Evolutionary conservation across 1,284 basidiomycete species (phyloP).

Genomic region (Melanopsichium pennsylvanicum): DNA sequence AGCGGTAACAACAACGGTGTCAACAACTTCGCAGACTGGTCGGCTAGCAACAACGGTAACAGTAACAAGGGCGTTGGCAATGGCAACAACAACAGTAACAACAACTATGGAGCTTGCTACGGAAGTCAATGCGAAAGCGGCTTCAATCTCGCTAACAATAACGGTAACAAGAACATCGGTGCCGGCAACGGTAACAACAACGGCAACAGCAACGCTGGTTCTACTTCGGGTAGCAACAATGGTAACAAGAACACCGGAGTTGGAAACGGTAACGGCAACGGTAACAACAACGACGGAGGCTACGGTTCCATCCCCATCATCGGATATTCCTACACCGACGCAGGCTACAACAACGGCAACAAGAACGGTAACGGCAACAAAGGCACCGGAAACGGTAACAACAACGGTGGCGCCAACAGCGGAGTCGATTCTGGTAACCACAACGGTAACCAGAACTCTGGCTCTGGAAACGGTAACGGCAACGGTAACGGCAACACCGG

Average conservation of each 20-base stretch:
- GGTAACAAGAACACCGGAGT: background rate
- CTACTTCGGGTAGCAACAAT: background rate
- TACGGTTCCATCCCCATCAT: too few relatives aligned
- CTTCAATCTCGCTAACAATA: background rate
- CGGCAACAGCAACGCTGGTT: background rate
- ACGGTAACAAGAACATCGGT: background rate
- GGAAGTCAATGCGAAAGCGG: background rate
- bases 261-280: slow-evolving; percentile 1
- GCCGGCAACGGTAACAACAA: background rate
- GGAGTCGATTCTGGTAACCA: background rate
- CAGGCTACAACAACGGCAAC: slow-evolving; percentile 3
- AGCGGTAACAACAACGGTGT: slow-evolving; percentile 1
- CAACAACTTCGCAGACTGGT: background rate
- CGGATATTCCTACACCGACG: background rate
- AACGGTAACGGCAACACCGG: too few relatives aligned
- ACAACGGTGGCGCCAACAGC: background rate
- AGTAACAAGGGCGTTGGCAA: background rate
- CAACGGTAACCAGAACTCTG: slow-evolving; percentile 1
- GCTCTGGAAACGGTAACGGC: background rate
- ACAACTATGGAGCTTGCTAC: background rate
- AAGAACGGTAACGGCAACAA: background rate
- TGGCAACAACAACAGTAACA: slow-evolving; percentile 1
- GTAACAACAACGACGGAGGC: background rate
- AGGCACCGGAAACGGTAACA: background rate
- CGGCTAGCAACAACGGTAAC: background rate